Evolutionary conservation across 345 rosid species (phyloP).

Genomic region (Citrus hindsii): DNA sequence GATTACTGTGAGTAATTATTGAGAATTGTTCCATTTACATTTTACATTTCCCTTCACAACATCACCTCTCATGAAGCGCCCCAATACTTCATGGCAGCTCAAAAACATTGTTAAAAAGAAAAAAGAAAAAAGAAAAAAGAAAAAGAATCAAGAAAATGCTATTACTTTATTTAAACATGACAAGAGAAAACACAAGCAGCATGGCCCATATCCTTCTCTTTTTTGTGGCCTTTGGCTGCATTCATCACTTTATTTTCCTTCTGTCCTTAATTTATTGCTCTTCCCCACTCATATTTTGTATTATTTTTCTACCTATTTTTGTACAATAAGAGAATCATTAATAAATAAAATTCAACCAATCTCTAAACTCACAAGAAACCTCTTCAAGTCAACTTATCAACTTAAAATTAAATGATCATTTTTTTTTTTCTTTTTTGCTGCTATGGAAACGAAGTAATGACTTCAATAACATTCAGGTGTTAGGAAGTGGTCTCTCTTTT

Average conservation of each 20-base stretch:
- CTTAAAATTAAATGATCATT: not conserved
- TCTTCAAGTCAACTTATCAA: not conserved
- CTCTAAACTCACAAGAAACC: conserved; percentile 23
- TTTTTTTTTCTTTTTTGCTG: too few relatives aligned
- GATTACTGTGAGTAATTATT: not conserved
- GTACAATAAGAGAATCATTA: conserved; percentile 12
- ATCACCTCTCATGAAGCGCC: not conserved
- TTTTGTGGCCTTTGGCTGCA: not conserved
- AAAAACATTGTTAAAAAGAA: not conserved
- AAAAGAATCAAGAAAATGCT: not conserved
- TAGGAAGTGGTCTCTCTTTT: conserved; percentile 70
- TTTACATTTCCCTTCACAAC: not conserved
- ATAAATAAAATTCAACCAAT: conserved; percentile 11
- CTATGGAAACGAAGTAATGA: not conserved
- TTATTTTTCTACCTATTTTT: not conserved
- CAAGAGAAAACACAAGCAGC: conserved; percentile 20
- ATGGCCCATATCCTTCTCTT: not conserved
- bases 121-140: not conserved
- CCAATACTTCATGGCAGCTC: not conserved
- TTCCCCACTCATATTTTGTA: not conserved
- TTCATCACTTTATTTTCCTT: not conserved
- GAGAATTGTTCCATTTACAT: not conserved
- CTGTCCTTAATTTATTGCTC: not conserved
- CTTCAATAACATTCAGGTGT: conserved; percentile 72
- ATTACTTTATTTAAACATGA: conserved; percentile 21